Conservation (phyloP, 2,329 filamentous ascomycete genomes). For the Neofusicoccum cordaticola region DNA sequence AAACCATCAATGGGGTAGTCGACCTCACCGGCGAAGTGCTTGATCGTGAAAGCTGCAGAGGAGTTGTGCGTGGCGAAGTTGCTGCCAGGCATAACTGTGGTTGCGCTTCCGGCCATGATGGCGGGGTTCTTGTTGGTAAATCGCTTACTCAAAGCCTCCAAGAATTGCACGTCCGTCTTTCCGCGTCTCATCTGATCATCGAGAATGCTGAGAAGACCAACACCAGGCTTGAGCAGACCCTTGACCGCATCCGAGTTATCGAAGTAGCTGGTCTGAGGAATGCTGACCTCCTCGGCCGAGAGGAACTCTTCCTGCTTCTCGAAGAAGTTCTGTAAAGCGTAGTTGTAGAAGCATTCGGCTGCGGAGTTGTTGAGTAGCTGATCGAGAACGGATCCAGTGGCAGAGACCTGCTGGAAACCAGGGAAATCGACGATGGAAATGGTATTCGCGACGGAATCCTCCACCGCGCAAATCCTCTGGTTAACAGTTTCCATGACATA, state of each 20-base stretch:
- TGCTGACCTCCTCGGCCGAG: conserved; percentile 87
- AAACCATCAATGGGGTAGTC: conserved; percentile 87
- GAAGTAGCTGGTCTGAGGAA: conserved; percentile 92
- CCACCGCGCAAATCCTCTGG: conserved; percentile 78
- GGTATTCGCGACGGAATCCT: conserved; percentile 88
- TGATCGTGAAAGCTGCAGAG: conserved; percentile 79
- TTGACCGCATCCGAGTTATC: conserved; percentile 95
- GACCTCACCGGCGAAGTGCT: conserved; percentile 94
- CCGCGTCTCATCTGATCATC: conserved; percentile 93
- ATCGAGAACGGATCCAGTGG: conserved; percentile 82
- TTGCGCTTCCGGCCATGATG: conserved; percentile 74
- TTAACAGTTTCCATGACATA: conserved; percentile 94
- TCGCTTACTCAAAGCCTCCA: conserved; percentile 86
- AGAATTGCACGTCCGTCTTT: conserved; percentile 81
- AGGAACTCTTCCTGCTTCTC: conserved; percentile 90
- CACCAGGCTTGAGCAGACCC: conserved; percentile 85
- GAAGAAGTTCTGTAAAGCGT: conserved; percentile 93
- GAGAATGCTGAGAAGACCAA: conserved; percentile 88
- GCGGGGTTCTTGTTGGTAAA: conserved; percentile 94
- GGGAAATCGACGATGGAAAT: conserved; percentile 95
- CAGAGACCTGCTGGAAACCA: conserved; percentile 80
- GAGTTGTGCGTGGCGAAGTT: conserved; percentile 85
- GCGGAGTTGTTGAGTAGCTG: conserved; percentile 94
- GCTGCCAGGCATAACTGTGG: conserved; percentile 75
- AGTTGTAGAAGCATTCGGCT: conserved; percentile 86